These are phyloP conservation scores for Geotrichum australiense DNA, from an alignment of 1,139 yeast species.

Conservation along the genomic window DNA sequence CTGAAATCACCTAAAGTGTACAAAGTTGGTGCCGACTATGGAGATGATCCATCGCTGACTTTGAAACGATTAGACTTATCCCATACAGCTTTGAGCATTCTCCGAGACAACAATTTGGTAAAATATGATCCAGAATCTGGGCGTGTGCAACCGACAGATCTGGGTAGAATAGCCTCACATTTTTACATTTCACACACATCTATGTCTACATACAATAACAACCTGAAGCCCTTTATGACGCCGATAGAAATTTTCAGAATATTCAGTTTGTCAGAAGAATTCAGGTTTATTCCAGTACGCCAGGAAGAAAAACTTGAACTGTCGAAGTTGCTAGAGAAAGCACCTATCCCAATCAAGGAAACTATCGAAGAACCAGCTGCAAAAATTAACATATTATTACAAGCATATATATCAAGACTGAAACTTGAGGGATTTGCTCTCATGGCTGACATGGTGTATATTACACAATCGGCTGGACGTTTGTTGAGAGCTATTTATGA, in stretches of 20 bases:
- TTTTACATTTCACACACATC: conserved; percentile 76
- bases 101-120: conserved; percentile 51
- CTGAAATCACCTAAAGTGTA: conserved; percentile 63
- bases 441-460: conserved; percentile 87
- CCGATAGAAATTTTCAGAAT: conserved; percentile 71
- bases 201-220: conserved; percentile 52
- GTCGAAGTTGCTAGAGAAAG: conserved; percentile 56
- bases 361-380: conserved; percentile 63
- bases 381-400: conserved; percentile 73
- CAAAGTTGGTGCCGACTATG: conserved; percentile 64
- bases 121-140: conserved; percentile 52
- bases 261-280: conserved; percentile 80
- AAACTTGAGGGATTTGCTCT: conserved; percentile 82
- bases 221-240: conserved; percentile 56
- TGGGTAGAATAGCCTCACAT: conserved; percentile 82
- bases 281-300: conserved; percentile 73
- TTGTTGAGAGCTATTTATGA: conserved; percentile 80
- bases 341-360: conserved; percentile 85
- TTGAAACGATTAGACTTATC: conserved; percentile 59
- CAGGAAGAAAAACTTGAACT: conserved; percentile 83
- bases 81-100: conserved; percentile 64
- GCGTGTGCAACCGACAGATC: conserved; percentile 51
- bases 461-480: conserved; percentile 91
- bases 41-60: conserved; percentile 42
- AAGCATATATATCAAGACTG: conserved; percentile 73